A percentile compares a stretch with the other conserved stretches of the same genome.
These are phyloP conservation scores for Excoecaria agallocha DNA, from an alignment of 345 rosid genomes.

Conservation along the genomic window DNA sequence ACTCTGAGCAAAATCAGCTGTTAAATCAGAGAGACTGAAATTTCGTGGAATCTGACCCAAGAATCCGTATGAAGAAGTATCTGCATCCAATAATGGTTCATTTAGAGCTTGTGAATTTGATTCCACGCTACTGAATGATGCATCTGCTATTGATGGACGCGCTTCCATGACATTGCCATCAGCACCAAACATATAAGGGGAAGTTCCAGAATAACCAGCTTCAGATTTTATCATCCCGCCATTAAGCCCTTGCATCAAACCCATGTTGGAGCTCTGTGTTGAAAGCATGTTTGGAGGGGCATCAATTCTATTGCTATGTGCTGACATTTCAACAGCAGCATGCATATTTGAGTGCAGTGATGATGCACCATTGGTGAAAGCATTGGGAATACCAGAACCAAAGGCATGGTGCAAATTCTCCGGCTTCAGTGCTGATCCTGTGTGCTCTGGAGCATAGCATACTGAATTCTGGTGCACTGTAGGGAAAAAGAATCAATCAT, in stretches of 20 bases:
- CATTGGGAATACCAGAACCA: constrained; percentile 48
- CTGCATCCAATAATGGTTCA: constrained; percentile 72
- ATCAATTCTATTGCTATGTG: constrained; percentile 63
- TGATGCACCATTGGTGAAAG: constrained; percentile 70
- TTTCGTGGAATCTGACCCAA: constrained; percentile 74
- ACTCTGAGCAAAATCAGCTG: constrained; percentile 88
- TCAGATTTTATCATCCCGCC: constrained; percentile 83
- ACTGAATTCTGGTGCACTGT: constrained; percentile 67
- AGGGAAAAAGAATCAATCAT: constrained; percentile 22
- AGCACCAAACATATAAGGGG: constrained; percentile 67
- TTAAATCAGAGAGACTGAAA: constrained; percentile 92
- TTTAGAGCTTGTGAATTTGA: constrained; percentile 67
- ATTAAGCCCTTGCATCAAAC: constrained; percentile 74
- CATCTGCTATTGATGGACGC: constrained; percentile 62
- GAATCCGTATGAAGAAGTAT: constrained; percentile 67
- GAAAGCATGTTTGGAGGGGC: constrained; percentile 55
- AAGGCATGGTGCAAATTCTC: constrained; percentile 59
- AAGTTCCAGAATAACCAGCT: constrained; percentile 59
- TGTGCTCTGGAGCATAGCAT: constrained; percentile 57
- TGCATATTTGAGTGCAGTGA: constrained; percentile 54
- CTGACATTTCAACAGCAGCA: constrained; percentile 63
- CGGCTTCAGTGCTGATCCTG: constrained; percentile 48
- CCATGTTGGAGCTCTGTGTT: constrained; percentile 62
- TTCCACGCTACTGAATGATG: constrained; percentile 71
- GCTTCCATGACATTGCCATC: constrained; percentile 63